These are phyloP conservation scores for Colletotrichum tofieldiae DNA, from an alignment of 2,329 filamentous ascomycete species.

Conservation along the genomic window DNA sequence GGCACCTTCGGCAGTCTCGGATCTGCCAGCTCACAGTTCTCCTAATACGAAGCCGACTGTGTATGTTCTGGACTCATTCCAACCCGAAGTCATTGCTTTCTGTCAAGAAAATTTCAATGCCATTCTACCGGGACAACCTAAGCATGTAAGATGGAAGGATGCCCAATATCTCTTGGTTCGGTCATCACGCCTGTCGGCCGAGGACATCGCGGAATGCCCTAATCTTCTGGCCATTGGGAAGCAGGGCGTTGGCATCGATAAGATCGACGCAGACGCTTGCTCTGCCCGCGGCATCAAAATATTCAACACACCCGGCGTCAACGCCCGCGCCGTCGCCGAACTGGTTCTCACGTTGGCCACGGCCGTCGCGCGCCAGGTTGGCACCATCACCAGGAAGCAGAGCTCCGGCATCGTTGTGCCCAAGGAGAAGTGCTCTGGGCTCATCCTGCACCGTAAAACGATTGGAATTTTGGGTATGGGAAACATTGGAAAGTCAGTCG, in stretches of 20 bases:
- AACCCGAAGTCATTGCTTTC: slow-evolving; percentile 53
- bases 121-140: slow-evolving; percentile 53
- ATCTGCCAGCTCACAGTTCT: neutral
- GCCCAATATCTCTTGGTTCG: slow-evolving; percentile 58
- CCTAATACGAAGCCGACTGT: slow-evolving; percentile 54
- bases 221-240: slow-evolving; percentile 61
- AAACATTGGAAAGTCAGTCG: slow-evolving; percentile 55
- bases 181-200: slow-evolving; percentile 54
- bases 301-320: slow-evolving; percentile 64
- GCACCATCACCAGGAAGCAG: slow-evolving; percentile 51
- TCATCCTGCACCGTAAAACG: slow-evolving; percentile 53
- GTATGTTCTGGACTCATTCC: slow-evolving; percentile 58
- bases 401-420: slow-evolving; percentile 49
- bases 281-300: slow-evolving; percentile 57
- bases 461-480: slow-evolving; percentile 59
- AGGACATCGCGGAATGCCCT: slow-evolving; percentile 54
- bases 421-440: slow-evolving; percentile 59
- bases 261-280: slow-evolving; percentile 60
- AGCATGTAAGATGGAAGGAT: slow-evolving; percentile 56
- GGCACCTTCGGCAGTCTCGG: slow-evolving; percentile 16
- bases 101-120: slow-evolving; percentile 57
- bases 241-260: slow-evolving; percentile 64
- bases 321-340: slow-evolving; percentile 59
- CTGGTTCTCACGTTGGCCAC: slow-evolving; percentile 55
- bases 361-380: slow-evolving; percentile 53